A percentile compares a stretch with the other conserved stretches of the same genome.
Evolutionary conservation across 2,329 filamentous ascomycete genomes (phyloP).

Genomic region (Balansia obtecta): DNA sequence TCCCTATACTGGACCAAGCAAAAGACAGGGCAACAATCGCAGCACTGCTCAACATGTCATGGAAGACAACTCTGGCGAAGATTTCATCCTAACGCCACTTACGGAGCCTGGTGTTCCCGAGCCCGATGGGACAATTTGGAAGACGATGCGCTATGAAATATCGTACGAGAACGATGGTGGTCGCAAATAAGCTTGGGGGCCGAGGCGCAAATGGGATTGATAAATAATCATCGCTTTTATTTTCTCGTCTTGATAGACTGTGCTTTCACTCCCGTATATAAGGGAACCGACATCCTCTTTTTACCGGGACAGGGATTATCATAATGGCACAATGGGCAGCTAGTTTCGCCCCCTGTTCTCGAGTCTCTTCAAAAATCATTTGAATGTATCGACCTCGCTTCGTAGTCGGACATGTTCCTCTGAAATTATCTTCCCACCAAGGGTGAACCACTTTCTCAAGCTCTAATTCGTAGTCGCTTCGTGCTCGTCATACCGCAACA

Average conservation of each 20-base stretch:
- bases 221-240: too few relatives aligned
- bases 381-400: too few relatives aligned
- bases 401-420: too few relatives aligned
- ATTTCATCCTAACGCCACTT: conserved; percentile 20
- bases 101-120: conserved; percentile 2
- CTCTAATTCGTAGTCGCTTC: neutral
- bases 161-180: conserved; percentile 18
- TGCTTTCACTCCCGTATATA: neutral
- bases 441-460: too few relatives aligned
- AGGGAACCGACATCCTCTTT: neutral
- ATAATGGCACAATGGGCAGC: neutral
- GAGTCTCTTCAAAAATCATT: neutral
- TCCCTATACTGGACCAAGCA: conserved; percentile 19
- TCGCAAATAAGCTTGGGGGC: neutral
- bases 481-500: neutral
- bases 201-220: too few relatives aligned
- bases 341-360: neutral
- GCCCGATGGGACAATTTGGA: conserved; percentile 17
- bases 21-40: conserved; percentile 14
- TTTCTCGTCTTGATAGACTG: neutral
- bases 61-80: conserved; percentile 19
- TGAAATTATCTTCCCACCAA: too few relatives aligned
- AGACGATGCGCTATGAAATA: conserved; percentile 24
- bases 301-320: neutral
- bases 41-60: conserved; percentile 14